Evolutionary conservation across 2,329 filamentous ascomycete genomes (phyloP), one percentile per base, ranked within the genome.

Genomic region (Mollisia scopiformis): DNA sequence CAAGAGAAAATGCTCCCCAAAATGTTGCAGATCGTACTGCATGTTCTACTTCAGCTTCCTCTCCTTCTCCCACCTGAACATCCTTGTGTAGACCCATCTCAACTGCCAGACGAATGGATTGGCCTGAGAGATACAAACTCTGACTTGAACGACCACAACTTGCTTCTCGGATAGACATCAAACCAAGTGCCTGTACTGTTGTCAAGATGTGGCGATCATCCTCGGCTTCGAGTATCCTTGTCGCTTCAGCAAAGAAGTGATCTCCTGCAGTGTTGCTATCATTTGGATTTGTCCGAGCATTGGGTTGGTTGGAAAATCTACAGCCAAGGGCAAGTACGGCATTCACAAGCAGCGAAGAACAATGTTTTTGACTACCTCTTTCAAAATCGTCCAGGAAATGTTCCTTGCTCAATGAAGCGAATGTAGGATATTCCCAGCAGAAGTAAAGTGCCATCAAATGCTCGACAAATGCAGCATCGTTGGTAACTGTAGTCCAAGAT

Each of bases 391-490:
- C 59, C 19, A 72, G 25, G 46, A 72, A 72, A 55, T 72, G 68
- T 39, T 72, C 69, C 51, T 72, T 72, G 86, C 87, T 90, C 47
- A 92, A 81, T 2, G 89, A 85, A 3, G 88, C 85, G 74, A 91
- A 91, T 13, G 88, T 91, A 2, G 89, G 88, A 71, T 92, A 91
- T 66, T 89, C 85, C 84, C 89, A 92, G 76, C 87, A 89, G 66
- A 91, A 91, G 75, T 91, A 91, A 31, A 90, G 77, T 0, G 83
- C 80, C 55, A 91, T 75, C 10, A 91, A 78, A 67, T 88, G 86
- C 62, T 87, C 80, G 1, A 91, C 84, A 30, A 91, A 79, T 13
- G 73, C 75, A 13, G 77, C 68, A 65, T 91, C 87, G 2, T 73
- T 70, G 1, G 87, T 89, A 23, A 90, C 80, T 39, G 69, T 78